phyloP scores from a whole-genome alignment of 2,329 filamentous ascomycete species.

The Venturia pyrina region DNA sequence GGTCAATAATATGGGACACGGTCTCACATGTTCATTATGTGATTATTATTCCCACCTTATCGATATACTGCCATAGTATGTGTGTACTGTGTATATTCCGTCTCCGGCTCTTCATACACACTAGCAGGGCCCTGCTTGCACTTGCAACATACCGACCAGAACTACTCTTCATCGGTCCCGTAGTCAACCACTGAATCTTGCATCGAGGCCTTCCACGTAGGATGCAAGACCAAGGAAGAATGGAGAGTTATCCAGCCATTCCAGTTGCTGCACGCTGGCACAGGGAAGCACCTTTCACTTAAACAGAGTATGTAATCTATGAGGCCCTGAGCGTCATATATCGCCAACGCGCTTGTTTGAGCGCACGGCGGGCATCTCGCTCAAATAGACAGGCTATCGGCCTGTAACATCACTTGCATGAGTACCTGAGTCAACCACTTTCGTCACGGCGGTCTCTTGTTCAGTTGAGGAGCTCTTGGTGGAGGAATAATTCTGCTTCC shows the following conservation, averaged over 20 bases:
- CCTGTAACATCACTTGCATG: not conserved
- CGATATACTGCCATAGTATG: no score
- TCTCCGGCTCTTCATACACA: not conserved
- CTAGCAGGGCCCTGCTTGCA: no score
- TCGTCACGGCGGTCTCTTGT: not conserved
- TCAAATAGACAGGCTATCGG: not conserved
- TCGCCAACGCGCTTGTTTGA: slow-evolving; percentile 1
- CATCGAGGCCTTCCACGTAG: not conserved
- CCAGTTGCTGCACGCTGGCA: not conserved
- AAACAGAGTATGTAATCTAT: not conserved
- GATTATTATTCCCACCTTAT: no score
- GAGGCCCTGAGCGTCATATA: not conserved
- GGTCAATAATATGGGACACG: not conserved
- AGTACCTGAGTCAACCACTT: slow-evolving; percentile 5
- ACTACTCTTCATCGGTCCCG: not conserved
- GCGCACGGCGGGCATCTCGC: not conserved
- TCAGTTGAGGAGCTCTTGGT: not conserved
- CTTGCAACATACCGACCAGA: no score
- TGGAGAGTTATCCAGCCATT: not conserved
- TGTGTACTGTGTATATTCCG: not conserved
- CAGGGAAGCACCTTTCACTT: not conserved
- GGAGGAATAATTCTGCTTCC: not conserved
- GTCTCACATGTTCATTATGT: not conserved
- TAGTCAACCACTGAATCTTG: not conserved
- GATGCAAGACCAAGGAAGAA: not conserved